phyloP scores from a whole-genome alignment of 192 early-diverging fungal genomes.

The Podila verticillata region DNA sequence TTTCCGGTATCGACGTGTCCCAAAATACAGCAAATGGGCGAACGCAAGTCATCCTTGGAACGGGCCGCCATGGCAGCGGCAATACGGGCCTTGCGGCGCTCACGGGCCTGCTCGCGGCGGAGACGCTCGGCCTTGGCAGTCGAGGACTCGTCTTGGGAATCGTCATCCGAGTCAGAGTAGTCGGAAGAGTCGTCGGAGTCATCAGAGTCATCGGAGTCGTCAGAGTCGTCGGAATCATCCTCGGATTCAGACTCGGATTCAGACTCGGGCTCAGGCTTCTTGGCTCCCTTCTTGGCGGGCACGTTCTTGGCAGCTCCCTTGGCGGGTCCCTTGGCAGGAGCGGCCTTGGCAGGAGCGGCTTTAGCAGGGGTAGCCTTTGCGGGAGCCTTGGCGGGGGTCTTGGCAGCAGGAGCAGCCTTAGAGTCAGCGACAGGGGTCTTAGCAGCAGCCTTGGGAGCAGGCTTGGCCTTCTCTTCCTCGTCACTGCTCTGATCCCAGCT shows the following conservation, averaged over 20 bases:
- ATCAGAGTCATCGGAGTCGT: constrained; percentile 53
- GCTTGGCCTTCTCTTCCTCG: constrained; percentile 52
- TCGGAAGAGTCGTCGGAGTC: constrained; percentile 60
- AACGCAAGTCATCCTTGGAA: constrained; percentile 90
- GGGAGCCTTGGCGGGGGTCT: constrained; percentile 37
- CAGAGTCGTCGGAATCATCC: constrained; percentile 46
- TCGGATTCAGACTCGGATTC: constrained; percentile 18
- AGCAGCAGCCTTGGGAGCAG: constrained; percentile 39
- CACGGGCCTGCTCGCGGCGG: constrained; percentile 83
- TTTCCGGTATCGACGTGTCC: constrained; percentile 97
- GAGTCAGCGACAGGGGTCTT: constrained; percentile 47
- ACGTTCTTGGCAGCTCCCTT: constrained; percentile 18
- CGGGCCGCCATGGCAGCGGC: constrained; percentile 83
- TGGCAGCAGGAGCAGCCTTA: constrained; percentile 36
- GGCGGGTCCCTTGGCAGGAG: constrained; percentile 16
- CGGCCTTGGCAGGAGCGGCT: constrained; percentile 29
- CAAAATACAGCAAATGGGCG: constrained; percentile 97
- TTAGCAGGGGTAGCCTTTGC: constrained; percentile 32
- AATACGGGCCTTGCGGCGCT: constrained; percentile 75
- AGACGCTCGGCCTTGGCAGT: constrained; percentile 68
- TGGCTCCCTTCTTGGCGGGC: constrained; percentile 49
- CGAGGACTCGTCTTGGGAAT: constrained; percentile 70
- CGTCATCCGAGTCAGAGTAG: constrained; percentile 61
- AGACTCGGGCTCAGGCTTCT: constrained; percentile 24
- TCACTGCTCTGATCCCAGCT: constrained; percentile 55